A percentile compares a stretch with the other conserved stretches of the same genome.
Conservation (phyloP, 2,329 filamentous ascomycete genomes). For the Microcyclosporella mali region DNA sequence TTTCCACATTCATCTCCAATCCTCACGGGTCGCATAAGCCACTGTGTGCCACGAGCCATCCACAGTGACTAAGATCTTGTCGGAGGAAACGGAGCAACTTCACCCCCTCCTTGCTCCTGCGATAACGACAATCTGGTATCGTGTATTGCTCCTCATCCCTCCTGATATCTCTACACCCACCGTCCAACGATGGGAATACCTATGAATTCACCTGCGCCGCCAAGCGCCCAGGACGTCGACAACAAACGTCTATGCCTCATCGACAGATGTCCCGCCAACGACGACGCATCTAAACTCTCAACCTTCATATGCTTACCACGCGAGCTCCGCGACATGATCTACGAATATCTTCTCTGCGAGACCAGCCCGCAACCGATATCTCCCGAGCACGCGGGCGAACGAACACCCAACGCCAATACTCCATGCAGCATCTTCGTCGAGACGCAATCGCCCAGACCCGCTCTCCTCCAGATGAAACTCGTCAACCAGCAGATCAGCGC, state of each 20-base stretch:
- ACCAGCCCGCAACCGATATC: conserved; percentile 6
- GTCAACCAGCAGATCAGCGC: conserved; percentile 4
- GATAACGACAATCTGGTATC: neutral
- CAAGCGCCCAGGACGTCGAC: no score
- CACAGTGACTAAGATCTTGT: no score
- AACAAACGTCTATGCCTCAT: no score
- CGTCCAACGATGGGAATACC: no score
- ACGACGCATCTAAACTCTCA: neutral
- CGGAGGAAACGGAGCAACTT: no score
- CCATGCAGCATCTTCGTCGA: conserved; percentile 10
- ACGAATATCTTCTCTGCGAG: conserved; percentile 7
- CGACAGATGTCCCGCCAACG: no score
- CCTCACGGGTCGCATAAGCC: no score
- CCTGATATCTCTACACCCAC: neutral
- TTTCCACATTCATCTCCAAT: no score
- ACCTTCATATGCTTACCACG: conserved; percentile 8
- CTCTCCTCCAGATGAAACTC: conserved; percentile 13
- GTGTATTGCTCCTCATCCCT: no score
- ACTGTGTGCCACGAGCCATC: no score
- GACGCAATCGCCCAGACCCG: conserved; percentile 9
- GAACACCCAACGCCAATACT: conserved; percentile 2
- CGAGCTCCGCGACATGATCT: conserved; percentile 10
- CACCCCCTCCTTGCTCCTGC: no score
- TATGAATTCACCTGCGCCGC: no score
- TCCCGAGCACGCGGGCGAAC: conserved; percentile 4